Percentiles rank a stretch among this genome's conserved stretches.
These are phyloP conservation scores for Pachyrhizus erosus DNA, from an alignment of 306 rosid species.

Conservation along the genomic window DNA sequence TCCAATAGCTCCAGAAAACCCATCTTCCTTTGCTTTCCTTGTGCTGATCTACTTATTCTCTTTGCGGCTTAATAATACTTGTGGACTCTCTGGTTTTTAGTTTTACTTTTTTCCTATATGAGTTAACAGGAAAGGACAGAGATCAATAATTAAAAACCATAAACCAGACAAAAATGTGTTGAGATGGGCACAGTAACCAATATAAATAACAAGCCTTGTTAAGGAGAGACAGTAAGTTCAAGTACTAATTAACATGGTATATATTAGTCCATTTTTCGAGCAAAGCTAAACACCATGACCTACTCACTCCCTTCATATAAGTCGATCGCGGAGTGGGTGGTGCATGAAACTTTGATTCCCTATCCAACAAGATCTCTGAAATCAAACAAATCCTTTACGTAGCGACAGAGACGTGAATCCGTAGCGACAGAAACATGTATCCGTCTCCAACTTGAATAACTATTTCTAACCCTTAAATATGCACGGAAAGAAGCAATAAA, in stretches of 20 bases:
- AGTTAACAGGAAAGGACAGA: neutral
- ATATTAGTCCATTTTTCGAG: neutral
- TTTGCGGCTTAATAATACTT: neutral
- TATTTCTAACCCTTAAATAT: neutral
- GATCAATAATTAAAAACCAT: neutral
- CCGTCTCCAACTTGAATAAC: neutral
- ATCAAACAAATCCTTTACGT: neutral
- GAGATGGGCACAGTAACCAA: neutral
- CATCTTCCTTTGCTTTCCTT: slow-evolving; percentile 51
- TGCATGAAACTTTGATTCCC: neutral
- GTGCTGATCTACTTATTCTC: neutral
- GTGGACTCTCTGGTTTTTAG: neutral
- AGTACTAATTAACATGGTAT: neutral
- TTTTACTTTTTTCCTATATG: neutral
- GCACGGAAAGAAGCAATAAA: neutral
- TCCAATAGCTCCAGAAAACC: slow-evolving; percentile 64
- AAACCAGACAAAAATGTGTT: neutral
- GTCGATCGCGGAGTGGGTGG: neutral
- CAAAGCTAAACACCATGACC: neutral
- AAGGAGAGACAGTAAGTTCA: neutral
- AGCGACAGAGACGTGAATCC: too few species aligned
- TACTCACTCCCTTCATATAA: too few species aligned
- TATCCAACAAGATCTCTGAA: neutral
- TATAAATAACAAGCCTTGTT: neutral
- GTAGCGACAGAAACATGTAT: neutral